Conservation (phyloP, 1,284 basidiomycete genomes). For the Athelia psychrophila region DNA sequence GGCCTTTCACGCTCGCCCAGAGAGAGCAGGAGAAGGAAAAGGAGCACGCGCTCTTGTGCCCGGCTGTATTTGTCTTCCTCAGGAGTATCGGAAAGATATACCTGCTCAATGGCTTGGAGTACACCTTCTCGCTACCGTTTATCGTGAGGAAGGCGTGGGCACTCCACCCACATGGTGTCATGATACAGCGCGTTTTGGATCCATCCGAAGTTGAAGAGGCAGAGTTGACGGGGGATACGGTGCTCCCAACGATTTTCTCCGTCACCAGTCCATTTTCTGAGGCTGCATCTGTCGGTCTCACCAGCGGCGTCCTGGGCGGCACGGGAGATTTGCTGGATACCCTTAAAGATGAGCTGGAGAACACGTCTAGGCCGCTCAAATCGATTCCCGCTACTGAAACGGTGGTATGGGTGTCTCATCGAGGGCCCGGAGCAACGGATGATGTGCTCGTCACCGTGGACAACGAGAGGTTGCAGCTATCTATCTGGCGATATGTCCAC, state of each 20-base stretch:
- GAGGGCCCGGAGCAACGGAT: conserved; percentile 38
- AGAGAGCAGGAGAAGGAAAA: conserved; percentile 25
- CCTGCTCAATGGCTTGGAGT: conserved; percentile 70
- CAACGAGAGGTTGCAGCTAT: conserved; percentile 44
- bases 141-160: conserved; percentile 79
- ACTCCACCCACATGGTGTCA: conserved; percentile 67
- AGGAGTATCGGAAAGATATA: conserved; percentile 74
- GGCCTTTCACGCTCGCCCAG: conserved; percentile 50
- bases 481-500: conserved; percentile 72
- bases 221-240: conserved; percentile 54
- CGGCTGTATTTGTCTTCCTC: conserved; percentile 76
- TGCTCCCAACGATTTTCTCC: conserved; percentile 76
- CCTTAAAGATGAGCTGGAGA: conserved; percentile 55
- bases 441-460: conserved; percentile 60
- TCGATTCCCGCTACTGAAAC: conserved; percentile 59
- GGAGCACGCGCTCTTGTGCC: conserved; percentile 36
- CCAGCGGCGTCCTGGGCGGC: conserved; percentile 52
- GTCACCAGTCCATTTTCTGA: conserved; percentile 78
- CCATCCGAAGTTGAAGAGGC: conserved; percentile 65
- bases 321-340: conserved; percentile 32
- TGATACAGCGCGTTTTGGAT: conserved; percentile 77
- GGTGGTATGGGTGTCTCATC: conserved; percentile 56
- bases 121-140: conserved; percentile 82
- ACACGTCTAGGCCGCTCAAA: conserved; percentile 42
- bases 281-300: conserved; percentile 64